Base-by-base conservation (phyloP, 345 rosid species). In the Lagerstroemia speciosa region DNA sequence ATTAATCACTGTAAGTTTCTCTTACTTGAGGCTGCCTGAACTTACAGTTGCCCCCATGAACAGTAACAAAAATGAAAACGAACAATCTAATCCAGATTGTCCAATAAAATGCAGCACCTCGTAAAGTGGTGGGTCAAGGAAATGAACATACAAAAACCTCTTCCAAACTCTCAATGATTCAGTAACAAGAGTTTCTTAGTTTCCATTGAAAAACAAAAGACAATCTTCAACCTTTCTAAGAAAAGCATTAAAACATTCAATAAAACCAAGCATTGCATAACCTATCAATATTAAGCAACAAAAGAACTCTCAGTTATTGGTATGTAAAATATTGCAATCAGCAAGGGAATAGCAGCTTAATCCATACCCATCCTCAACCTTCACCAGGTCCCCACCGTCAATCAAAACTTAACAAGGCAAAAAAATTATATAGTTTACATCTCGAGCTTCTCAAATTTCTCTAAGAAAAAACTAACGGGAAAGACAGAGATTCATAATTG, bases 1-100 rank as follows among this genome's bases (percentile, higher is more conserved):
- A 73, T 16, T 68, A 26, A 71, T 14, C 46, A 30, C 27, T 52
- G 66, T 43, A 58, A 58, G 63, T 58, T 58, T 12, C 32, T 27
- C 63, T 29, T 3, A 58, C 19, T 27, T 20, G 2, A 30, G 33
- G 14, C 31, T 14, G 34, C 12, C 8, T n/a, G 29, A 14, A 30
- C 16, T 10, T 58, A 27, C 5, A 58, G 63, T 14, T 58, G 63
- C 63, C 11, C 27, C 19, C 63, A 58, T 12, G 20, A 30, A 27
- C 2, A 14, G 17, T 15, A 27, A 10, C 0, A 58, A 24, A 55
- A 31, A 2, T 55, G 63, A 58, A 26, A 57, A 10, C 14, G 14
- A 11, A 58, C 61, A 7, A 58, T 58, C 19, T 27, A 27, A 22
- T 27, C 33, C 12, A 58, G 29, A 53, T n/a, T 9, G 4, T n/a